Evolutionary conservation across 208 protist genomes (phyloP), one percentile per base, ranked within the genome.

Genomic region (Acanthamoeba healyi): DNA sequence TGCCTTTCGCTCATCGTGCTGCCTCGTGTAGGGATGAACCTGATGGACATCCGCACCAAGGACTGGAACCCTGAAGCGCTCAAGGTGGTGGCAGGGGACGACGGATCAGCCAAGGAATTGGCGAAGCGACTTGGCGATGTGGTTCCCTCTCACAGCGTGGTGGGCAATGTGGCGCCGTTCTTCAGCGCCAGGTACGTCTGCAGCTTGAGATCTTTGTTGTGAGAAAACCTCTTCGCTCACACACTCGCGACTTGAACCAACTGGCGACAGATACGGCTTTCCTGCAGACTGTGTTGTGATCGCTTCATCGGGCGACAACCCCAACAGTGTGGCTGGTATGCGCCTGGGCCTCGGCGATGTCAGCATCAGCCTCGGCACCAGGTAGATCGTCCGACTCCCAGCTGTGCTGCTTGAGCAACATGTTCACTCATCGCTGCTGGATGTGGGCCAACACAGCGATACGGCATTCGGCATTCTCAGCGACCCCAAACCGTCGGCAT

Each of bases 21-120:
- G 32, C 38, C 54, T 56, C 54, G 86, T 0, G 17, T 56, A 49
- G 96, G 96, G 19, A 97, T 97, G 96, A 97, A 97, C 86, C 63
- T 97, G 19, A 51, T 97, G 36, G 95, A 97, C 77, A 95, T 97
- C n/a, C 74, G 65, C 32, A 93, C 46, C 29, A 79, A 87, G 36
- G 26, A 94, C 12, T 97, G 96, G 96, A 42, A 34, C 36, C 14
- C 36, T 6, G 56, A 56, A 9, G 56, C 77, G 38, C 32, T 96
- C 38, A 32, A 36, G 34, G 86, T 65, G 34, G 61, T 38, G 36
- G 63, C 38, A 9, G 79, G 82, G 19, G 65, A 22, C 90, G 46
- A 61, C 22, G 77, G 3, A 12, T 7, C 42, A 19, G 38, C 54
- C 65, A 34, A 34, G 61, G 61, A 58, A 26, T 26, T 96, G 19